These are phyloP conservation scores for Bipolaris sorokiniana DNA, from an alignment of 2,329 filamentous ascomycete species.

Conservation along the genomic window DNA sequence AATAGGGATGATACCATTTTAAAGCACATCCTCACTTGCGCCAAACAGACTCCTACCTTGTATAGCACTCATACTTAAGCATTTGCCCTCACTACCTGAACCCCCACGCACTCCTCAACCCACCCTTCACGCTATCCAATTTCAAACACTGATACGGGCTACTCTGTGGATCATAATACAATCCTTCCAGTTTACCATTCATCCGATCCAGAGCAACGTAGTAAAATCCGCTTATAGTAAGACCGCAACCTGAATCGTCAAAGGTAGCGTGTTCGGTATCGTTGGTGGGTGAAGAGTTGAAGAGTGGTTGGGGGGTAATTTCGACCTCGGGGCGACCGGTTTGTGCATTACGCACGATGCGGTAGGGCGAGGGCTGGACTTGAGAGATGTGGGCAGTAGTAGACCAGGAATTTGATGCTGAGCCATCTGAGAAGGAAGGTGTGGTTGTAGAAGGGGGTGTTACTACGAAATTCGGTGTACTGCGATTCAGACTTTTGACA, in stretches of 20 bases:
- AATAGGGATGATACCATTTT: background rate
- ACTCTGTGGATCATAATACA: constrained; percentile 62
- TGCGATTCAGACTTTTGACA: constrained; percentile 44
- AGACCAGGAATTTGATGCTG: constrained; percentile 6
- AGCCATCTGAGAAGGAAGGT: constrained; percentile 8
- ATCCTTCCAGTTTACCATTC: constrained; percentile 57
- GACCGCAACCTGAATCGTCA: constrained; percentile 49
- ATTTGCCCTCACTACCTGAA: constrained; percentile 40
- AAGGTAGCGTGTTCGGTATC: constrained; percentile 35
- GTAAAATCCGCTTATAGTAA: constrained; percentile 63
- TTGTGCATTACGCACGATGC: constrained; percentile 22
- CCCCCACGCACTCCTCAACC: constrained; percentile 48
- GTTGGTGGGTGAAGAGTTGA: background rate
- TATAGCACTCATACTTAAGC: background rate
- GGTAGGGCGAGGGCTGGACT: constrained; percentile 20
- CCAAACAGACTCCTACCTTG: background rate
- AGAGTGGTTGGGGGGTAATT: constrained; percentile 14
- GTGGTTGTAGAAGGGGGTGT: constrained; percentile 17
- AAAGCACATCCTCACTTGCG: background rate
- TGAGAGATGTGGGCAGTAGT: constrained; percentile 11
- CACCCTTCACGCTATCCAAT: constrained; percentile 48
- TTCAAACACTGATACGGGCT: constrained; percentile 61
- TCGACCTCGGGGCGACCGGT: constrained; percentile 24
- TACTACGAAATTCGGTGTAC: constrained; percentile 22
- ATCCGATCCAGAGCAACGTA: constrained; percentile 57